Percentiles rank a stretch among this genome's conserved stretches.
phyloP scores from a whole-genome alignment of 208 protist species.

The Sergeia podlipaevii region DNA sequence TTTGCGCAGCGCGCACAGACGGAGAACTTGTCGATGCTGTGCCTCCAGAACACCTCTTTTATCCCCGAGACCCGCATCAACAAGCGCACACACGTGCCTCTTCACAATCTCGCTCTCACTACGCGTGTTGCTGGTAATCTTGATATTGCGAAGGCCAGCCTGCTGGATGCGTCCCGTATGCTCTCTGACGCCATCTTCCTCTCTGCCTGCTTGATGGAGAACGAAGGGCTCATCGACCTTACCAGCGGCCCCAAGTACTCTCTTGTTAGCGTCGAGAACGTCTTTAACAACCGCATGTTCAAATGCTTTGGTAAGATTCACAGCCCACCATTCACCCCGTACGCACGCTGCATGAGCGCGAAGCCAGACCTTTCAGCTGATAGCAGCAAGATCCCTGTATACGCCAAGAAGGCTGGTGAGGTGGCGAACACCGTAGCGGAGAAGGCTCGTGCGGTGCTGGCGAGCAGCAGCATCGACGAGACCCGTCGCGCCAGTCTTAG shows the following conservation, averaged over 20 bases:
- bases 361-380: conserved; percentile 37
- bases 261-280: conserved; percentile 58
- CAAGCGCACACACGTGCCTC: conserved; percentile 61
- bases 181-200: conserved; percentile 71
- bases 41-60: conserved; percentile 41
- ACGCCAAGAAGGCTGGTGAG: conserved; percentile 51
- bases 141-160: conserved; percentile 31
- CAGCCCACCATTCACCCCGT: conserved; percentile 66
- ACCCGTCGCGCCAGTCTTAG: conserved; percentile 29
- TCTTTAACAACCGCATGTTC: conserved; percentile 78
- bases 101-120: conserved; percentile 77
- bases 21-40: conserved; percentile 64
- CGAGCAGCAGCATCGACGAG: conserved; percentile 21
- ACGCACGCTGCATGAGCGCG: conserved; percentile 53
- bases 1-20: conserved; percentile 59
- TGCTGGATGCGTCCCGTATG: conserved; percentile 52
- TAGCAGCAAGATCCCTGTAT: conserved; percentile 25
- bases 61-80: conserved; percentile 80
- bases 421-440: conserved; percentile 45
- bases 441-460: conserved; percentile 21
- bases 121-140: conserved; percentile 39
- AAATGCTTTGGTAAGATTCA: conserved; percentile 66
- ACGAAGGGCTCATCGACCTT: conserved; percentile 70
- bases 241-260: conserved; percentile 33
- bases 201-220: conserved; percentile 67